Base-by-base conservation (phyloP, 2,329 filamentous ascomycete genomes). In the Alternaria triticimaculans region DNA sequence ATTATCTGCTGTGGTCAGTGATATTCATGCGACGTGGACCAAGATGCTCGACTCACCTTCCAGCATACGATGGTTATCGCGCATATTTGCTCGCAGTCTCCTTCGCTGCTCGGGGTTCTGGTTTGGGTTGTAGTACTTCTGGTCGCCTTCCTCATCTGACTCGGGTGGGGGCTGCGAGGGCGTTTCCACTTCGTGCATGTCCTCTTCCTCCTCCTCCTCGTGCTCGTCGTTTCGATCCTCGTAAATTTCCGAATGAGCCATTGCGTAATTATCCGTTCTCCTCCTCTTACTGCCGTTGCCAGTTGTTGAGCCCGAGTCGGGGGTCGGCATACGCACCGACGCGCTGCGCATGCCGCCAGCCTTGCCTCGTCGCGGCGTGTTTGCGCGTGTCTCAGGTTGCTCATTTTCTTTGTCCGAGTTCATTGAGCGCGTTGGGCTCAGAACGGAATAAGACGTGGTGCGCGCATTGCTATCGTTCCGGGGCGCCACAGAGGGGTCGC, bases 101-200 rank as follows among this genome's bases (percentile, higher is more conserved):
- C 94, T 87, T 44, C 93, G 88, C 79, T 94, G 87, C 46, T 91
- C 87, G 12, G 91, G 84, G 60, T 93, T 86, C 76, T 97, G 95
- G 64, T 96, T 90, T 0, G 94, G 94, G 74, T 97, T 92, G 79
- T 94, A 97, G 67, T 81, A 87, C 30, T 48, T 60, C 23, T 64
- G 33, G 12, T 67, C 44, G n/a, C 60, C 64, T 14, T 70, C 66
- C 26, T 70, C 67, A 3, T 56, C 65, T 6, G 43, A 25, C 11
- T 62, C 62, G 20, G 62, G 56, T 26, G 46, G 61, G 18, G 25
- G 9, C 28, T 63, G 59, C 3, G 55, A 46, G 25, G 23, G 57
- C 3, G 71, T 68, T 8, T 66, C 60, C 4, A 43, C 59, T 41
- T 3, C 15, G 37, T 41, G 37, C 37, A 41, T 41, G 37, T 41